Evolutionary conservation across 345 rosid species (phyloP).

Genomic region (Isatis tinctoria): DNA sequence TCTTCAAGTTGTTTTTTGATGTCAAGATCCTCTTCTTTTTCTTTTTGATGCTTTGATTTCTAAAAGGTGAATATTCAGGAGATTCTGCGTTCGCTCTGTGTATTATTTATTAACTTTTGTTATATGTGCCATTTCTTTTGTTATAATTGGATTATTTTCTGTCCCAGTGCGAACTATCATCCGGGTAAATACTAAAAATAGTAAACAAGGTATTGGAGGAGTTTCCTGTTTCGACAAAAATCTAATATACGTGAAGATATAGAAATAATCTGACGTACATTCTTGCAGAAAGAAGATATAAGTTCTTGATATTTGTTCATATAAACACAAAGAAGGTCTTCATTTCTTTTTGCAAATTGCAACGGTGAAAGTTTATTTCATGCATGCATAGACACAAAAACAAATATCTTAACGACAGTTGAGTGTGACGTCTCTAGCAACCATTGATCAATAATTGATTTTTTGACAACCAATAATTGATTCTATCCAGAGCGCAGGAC

Average conservation of each 20-base stretch:
- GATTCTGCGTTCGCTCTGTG: constrained; percentile 16
- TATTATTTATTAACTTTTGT: constrained; percentile 1
- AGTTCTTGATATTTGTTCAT: background rate
- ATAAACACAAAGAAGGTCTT: background rate
- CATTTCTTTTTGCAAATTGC: background rate
- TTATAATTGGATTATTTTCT: background rate
- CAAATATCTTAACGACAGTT: background rate
- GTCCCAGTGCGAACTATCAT: background rate
- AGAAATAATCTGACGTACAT: background rate
- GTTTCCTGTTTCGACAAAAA: background rate
- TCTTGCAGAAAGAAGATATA: background rate
- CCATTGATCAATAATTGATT: constrained; percentile 15
- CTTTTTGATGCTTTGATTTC: constrained; percentile 27
- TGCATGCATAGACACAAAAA: background rate
- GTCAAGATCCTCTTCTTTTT: constrained; percentile 9
- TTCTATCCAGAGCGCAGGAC: constrained; percentile 13
- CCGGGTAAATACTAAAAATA: background rate
- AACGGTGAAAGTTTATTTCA: background rate
- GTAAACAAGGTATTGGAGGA: background rate
- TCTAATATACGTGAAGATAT: background rate
- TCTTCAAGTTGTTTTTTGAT: constrained; percentile 7
- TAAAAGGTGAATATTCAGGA: constrained; percentile 33
- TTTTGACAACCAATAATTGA: constrained; percentile 13
- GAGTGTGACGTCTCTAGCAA: constrained; percentile 17
- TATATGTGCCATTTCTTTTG: background rate